Base-by-base conservation (phyloP, 2,329 filamentous ascomycete species). In the Cordyceps farinosa region DNA sequence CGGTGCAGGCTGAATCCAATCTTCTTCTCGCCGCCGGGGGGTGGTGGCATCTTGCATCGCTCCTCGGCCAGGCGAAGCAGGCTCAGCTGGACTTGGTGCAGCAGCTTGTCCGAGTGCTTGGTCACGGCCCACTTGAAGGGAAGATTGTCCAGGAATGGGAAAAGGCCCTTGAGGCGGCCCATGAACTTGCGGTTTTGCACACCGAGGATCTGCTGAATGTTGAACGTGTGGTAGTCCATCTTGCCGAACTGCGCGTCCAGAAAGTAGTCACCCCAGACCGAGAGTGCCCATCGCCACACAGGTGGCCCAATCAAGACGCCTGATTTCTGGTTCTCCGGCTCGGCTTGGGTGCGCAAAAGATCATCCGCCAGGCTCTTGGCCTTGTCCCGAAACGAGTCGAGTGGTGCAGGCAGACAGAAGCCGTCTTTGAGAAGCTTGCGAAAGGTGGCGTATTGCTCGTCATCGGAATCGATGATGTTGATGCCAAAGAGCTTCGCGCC, bases 381-480 rank as follows among this genome's bases (percentile, higher is more conserved):
- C 29, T 45, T 61, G 13, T 27, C 15, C 1, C 36, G 34, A 17
- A 61, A 53, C 22, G 58, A 61, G 10, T 36, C 40, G 1, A 53
- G 38, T 5, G 48, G 38, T 10, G 30, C 48, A 17, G 48, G 50
- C 3, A 45, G 48, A 6, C 40, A 45, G 5, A 61, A 45, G 27
- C 58, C 58, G 17, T 44, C 38, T 11, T 53, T 61, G 38, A 61
- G 36, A 5, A 53, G 48, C 30, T 61, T 61, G 40, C 48, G 38
- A 15, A 61, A 61, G 3, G 36, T 47, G 1, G 36, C 40, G n/a
- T 53, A 47, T 5, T 36, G 58, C 22, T 53, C 58, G 13, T 30
- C 58, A n/a, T 61, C 58, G 5, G 58, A 61, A 40, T 53, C 58
- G 32, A 61, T 61, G 9, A 61, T 34, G 22, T 61, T 61, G 38